Conservation (phyloP, 1,284 basidiomycete genomes). For the Pseudomicrostroma phylloplanum region DNA sequence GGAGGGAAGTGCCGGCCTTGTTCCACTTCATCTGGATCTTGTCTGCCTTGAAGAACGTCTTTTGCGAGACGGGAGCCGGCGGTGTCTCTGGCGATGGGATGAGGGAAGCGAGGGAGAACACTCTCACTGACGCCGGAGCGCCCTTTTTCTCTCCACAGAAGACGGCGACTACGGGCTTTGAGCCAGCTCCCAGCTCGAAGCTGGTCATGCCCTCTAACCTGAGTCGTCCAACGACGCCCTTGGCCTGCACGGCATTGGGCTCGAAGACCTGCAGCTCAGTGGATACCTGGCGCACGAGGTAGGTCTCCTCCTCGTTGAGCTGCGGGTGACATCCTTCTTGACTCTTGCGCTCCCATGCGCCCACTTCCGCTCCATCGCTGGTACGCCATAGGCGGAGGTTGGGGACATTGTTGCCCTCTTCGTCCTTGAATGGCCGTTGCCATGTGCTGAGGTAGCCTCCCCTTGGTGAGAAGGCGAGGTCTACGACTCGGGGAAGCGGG, state of each 20-base stretch:
- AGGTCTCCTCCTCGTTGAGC: slow-evolving; percentile 82
- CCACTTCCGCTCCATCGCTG: slow-evolving; percentile 71
- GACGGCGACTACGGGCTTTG: slow-evolving; percentile 75
- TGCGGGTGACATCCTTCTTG: slow-evolving; percentile 72
- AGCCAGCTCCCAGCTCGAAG: slow-evolving; percentile 70
- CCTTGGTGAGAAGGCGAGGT: slow-evolving; percentile 82
- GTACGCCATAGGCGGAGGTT: slow-evolving; percentile 79
- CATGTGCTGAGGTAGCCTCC: slow-evolving; percentile 88
- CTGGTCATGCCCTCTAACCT: slow-evolving; percentile 72
- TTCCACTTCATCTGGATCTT: slow-evolving; percentile 95
- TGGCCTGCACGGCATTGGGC: slow-evolving; percentile 65
- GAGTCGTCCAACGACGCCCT: slow-evolving; percentile 72
- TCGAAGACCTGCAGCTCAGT: slow-evolving; percentile 83
- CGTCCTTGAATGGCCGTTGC: slow-evolving; percentile 69
- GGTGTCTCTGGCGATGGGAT: slow-evolving; percentile 62
- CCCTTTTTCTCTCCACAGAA: slow-evolving; percentile 95
- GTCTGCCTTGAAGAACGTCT: slow-evolving; percentile 95
- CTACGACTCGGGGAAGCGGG: slow-evolving; percentile 65
- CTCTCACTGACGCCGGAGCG: slow-evolving; percentile 80
- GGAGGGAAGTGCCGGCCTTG: slow-evolving; percentile 64
- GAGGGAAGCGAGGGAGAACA: slow-evolving; percentile 70
- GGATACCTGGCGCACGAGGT: slow-evolving; percentile 74
- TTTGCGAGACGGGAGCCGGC: slow-evolving; percentile 56
- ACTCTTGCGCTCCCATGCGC: slow-evolving; percentile 74
- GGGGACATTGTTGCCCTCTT: slow-evolving; percentile 63